Conservation (phyloP, 2,329 filamentous ascomycete species). For the Emmonsiellopsis sp. region DNA sequence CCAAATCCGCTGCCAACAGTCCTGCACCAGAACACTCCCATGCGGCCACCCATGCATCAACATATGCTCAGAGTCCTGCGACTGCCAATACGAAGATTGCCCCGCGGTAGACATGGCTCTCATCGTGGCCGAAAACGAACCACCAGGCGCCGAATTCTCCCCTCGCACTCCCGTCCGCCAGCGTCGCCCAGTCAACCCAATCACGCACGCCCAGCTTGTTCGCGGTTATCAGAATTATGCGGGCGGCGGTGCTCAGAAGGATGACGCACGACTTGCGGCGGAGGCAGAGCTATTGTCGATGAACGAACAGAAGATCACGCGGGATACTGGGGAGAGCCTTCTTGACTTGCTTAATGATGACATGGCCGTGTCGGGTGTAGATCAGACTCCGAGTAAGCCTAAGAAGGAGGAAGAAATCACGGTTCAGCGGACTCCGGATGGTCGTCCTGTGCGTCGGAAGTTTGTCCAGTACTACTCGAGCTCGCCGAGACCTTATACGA, state of each 20-base stretch:
- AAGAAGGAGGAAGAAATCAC: not conserved
- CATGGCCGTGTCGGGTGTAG: not conserved
- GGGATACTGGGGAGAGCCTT: slow-evolving; percentile 12
- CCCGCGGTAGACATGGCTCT: not conserved
- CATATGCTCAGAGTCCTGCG: slow-evolving; percentile 25
- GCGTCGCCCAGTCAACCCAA: not conserved
- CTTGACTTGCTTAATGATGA: not conserved
- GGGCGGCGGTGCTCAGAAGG: slow-evolving; percentile 21
- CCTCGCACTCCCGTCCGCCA: not conserved
- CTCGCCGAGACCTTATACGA: not conserved
- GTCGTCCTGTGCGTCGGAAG: not conserved
- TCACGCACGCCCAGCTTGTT: slow-evolving; percentile 8
- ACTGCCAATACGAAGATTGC: slow-evolving; percentile 19
- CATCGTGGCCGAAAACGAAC: not conserved
- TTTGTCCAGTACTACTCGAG: slow-evolving; percentile 1
- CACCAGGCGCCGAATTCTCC: not conserved
- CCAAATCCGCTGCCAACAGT: slow-evolving; percentile 24
- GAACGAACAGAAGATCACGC: slow-evolving; percentile 9
- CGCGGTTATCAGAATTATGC: slow-evolving; percentile 22
- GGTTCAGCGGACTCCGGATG: not conserved
- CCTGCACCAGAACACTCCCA: slow-evolving; percentile 24
- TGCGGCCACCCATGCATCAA: slow-evolving; percentile 32
- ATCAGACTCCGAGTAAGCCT: not conserved
- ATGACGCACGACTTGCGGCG: slow-evolving; percentile 17
- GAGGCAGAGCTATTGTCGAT: slow-evolving; percentile 8